phyloP scores from a whole-genome alignment of 1,284 basidiomycete genomes.

The Trichosporon faecale region DNA sequence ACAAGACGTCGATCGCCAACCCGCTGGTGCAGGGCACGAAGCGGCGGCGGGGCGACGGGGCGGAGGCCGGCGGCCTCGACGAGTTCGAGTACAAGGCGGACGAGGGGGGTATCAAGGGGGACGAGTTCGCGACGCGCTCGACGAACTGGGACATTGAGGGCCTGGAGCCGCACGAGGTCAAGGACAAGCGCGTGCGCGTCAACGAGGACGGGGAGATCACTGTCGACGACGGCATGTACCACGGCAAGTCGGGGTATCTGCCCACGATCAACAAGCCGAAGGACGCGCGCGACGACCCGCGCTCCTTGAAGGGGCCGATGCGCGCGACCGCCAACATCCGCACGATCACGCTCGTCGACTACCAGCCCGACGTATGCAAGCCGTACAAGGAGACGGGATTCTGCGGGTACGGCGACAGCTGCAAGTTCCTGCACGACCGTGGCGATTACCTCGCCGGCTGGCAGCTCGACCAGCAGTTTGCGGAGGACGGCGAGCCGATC shows the following conservation, averaged over 20 bases:
- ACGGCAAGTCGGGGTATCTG: conserved; percentile 76
- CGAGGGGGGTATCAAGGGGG: conserved; percentile 38
- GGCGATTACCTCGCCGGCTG: conserved; percentile 87
- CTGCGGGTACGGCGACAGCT: conserved; percentile 98
- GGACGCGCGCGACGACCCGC: conserved; percentile 65
- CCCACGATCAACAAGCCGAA: conserved; percentile 73
- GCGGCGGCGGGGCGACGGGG: conserved; percentile 66
- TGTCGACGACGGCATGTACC: conserved; percentile 79
- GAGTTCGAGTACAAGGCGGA: conserved; percentile 58
- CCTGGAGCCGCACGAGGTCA: conserved; percentile 19
- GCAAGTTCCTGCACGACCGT: conserved; percentile 87
- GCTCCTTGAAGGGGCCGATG: conserved; percentile 85
- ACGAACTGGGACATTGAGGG: conserved; percentile 54
- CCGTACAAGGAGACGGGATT: conserved; percentile 99
- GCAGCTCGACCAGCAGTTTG: conserved; percentile 74
- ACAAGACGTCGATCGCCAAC: conserved; percentile 63
- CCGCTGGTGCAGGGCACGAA: conserved; percentile 81
- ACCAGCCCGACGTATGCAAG: conserved; percentile 98
- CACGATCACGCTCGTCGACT: conserved; percentile 93
- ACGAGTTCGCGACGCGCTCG: conserved; percentile 50
- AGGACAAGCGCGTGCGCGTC: conserved; percentile 42
- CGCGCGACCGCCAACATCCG: conserved; percentile 77
- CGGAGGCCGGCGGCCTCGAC: conserved; percentile 59
- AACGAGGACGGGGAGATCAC: conserved; percentile 52
- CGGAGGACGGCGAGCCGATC: conserved; percentile 56